phyloP scores from a whole-genome alignment of 805 yeast species.

The Schwanniomyces occidentalis region DNA sequence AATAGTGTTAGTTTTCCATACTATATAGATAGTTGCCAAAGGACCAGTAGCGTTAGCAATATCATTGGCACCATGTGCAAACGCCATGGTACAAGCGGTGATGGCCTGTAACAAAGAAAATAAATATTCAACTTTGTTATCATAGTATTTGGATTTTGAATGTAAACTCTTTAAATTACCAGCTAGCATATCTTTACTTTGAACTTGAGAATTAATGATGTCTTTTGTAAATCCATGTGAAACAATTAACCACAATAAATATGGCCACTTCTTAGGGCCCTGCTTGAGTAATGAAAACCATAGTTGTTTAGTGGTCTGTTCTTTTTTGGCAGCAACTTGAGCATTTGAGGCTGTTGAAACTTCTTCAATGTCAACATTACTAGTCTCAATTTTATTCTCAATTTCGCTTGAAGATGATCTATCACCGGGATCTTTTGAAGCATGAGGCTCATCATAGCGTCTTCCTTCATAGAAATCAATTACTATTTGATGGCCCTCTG shows the following conservation, averaged over 20 bases:
- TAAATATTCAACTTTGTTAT: conserved; percentile 67
- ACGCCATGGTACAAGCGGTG: conserved; percentile 78
- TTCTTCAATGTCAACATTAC: conserved; percentile 7
- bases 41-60: conserved; percentile 81
- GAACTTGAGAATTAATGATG: conserved; percentile 51
- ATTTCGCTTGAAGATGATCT: not conserved
- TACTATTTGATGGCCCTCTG: conserved; percentile 54
- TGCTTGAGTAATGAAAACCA: conserved; percentile 43
- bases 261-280: conserved; percentile 57
- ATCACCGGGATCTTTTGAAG: conserved; percentile 7
- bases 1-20: conserved; percentile 56
- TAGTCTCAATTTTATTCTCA: conserved; percentile 7
- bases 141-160: conserved; percentile 61
- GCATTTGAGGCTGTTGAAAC: not conserved
- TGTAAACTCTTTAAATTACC: conserved; percentile 54
- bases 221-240: conserved; percentile 67
- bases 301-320: conserved; percentile 35
- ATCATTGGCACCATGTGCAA: conserved; percentile 82
- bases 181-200: conserved; percentile 38
- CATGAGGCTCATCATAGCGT: conserved; percentile 27
- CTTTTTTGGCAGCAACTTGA: conserved; percentile 17
- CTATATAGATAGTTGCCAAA: conserved; percentile 59
- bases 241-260: conserved; percentile 46
- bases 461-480: conserved; percentile 70
- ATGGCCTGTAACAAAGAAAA: conserved; percentile 68